Evolutionary conservation across 345 rosid species (phyloP).

Genomic region (Geranium rotundifolium): DNA sequence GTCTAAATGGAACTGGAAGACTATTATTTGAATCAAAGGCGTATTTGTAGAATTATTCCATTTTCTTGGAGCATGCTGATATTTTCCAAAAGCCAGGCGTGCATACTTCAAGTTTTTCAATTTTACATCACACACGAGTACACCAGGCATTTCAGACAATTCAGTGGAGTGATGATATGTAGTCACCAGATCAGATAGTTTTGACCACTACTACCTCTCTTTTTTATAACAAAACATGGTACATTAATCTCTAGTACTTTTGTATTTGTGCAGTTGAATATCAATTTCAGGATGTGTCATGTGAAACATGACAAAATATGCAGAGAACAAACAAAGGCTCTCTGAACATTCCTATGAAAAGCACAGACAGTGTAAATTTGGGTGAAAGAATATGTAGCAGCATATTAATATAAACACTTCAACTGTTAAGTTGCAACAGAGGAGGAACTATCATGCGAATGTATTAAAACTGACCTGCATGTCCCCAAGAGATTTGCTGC

Average conservation of each 20-base stretch:
- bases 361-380: neutral
- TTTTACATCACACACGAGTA: neutral
- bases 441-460: slow-evolving; percentile 12
- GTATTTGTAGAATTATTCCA: neutral
- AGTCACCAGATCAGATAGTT: neutral
- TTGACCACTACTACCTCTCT: neutral
- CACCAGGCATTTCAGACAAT: neutral
- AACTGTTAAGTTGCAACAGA: neutral
- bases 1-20: neutral
- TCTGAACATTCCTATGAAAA: slow-evolving; percentile 1
- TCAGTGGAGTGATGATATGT: neutral
- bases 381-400: neutral
- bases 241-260: neutral
- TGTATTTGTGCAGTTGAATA: neutral
- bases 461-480: slow-evolving; percentile 55
- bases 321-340: neutral
- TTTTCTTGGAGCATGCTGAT: neutral
- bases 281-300: neutral
- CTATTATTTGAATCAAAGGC: neutral
- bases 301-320: neutral
- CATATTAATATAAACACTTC: neutral
- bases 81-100: neutral
- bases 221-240: neutral
- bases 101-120: neutral
- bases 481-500: slow-evolving; percentile 88